Evolutionary conservation across 441 rosid species (phyloP).

Genomic region (Corymbia citriodora): DNA sequence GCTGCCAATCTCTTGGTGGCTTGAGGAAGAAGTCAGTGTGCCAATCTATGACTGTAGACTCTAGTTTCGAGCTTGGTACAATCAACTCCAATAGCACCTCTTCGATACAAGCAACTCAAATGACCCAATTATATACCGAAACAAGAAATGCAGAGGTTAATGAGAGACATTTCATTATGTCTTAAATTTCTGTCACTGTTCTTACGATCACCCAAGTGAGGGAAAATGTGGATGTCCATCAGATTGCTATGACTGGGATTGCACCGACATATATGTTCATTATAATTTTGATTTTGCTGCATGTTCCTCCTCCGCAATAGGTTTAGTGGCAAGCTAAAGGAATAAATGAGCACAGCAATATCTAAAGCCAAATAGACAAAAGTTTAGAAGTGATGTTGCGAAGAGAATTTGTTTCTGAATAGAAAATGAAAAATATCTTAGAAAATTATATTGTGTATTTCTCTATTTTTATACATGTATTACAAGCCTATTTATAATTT

Average conservation of each 20-base stretch:
- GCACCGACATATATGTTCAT: slow-evolving; percentile 35
- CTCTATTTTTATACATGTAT: neutral
- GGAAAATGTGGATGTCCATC: slow-evolving; percentile 33
- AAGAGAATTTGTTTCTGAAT: neutral
- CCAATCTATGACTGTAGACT: slow-evolving; percentile 7
- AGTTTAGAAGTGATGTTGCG: neutral
- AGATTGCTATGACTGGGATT: slow-evolving; percentile 33
- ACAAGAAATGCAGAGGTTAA: neutral
- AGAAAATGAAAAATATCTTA: too few relatives aligned
- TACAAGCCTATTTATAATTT: neutral
- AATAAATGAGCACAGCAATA: neutral
- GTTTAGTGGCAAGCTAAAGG: slow-evolving; percentile 49
- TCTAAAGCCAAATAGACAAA: neutral
- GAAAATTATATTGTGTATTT: neutral
- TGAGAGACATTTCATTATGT: neutral
- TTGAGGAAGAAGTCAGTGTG: neutral
- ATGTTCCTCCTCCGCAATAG: slow-evolving; percentile 53
- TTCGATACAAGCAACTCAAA: neutral
- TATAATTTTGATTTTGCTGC: slow-evolving; percentile 27
- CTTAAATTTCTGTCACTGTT: neutral
- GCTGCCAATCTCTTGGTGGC: slow-evolving; percentile 20
- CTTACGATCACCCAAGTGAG: slow-evolving; percentile 47
- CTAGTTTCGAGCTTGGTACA: slow-evolving; percentile 35
- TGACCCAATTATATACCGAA: too few relatives aligned
- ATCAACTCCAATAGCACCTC: slow-evolving; percentile 50